phyloP scores from a whole-genome alignment of 352 stramenopile species.

The Phytophthora sp. region DNA sequence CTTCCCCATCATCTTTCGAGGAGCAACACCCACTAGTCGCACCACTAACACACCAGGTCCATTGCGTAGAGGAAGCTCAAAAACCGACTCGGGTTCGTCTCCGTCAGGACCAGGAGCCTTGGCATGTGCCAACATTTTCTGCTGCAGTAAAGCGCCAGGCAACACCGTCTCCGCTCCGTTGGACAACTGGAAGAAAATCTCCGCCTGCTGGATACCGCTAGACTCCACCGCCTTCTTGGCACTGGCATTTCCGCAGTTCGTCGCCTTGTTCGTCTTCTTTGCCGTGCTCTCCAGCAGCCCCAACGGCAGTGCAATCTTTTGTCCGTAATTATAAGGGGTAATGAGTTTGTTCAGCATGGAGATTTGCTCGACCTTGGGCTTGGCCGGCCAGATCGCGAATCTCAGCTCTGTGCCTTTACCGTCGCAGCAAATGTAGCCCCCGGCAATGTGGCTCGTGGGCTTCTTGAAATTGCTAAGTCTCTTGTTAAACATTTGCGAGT shows the following conservation, averaged over 20 bases:
- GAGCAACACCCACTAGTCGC: slow-evolving; percentile 61
- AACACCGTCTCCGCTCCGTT: slow-evolving; percentile 62
- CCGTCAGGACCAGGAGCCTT: slow-evolving; percentile 19
- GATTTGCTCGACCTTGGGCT: slow-evolving; percentile 81
- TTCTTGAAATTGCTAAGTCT: slow-evolving; percentile 90
- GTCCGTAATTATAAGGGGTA: slow-evolving; percentile 81
- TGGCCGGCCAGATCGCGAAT: slow-evolving; percentile 67
- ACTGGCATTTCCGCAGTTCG: slow-evolving; percentile 2
- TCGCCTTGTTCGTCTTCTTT: slow-evolving; percentile 22
- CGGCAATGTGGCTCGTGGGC: slow-evolving; percentile 74
- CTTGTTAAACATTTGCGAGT: slow-evolving; percentile 87
- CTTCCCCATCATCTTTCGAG: slow-evolving; percentile 50
- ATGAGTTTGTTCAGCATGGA: slow-evolving; percentile 88
- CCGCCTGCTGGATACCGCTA: slow-evolving; percentile 45
- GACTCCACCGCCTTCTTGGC: slow-evolving; percentile 35
- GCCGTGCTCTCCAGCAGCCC: slow-evolving; percentile 63
- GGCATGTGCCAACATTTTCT: slow-evolving; percentile 65
- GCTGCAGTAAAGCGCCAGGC: slow-evolving; percentile 50
- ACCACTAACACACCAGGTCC: slow-evolving; percentile 65
- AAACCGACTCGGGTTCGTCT: slow-evolving; percentile 57
- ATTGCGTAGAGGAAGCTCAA: slow-evolving; percentile 64
- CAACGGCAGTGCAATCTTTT: slow-evolving; percentile 82
- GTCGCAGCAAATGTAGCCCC: slow-evolving; percentile 89
- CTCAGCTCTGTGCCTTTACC: slow-evolving; percentile 77
- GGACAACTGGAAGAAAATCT: slow-evolving; percentile 79